Conservation (phyloP, 257 asterid species). For the Eucommia ulmoides region DNA sequence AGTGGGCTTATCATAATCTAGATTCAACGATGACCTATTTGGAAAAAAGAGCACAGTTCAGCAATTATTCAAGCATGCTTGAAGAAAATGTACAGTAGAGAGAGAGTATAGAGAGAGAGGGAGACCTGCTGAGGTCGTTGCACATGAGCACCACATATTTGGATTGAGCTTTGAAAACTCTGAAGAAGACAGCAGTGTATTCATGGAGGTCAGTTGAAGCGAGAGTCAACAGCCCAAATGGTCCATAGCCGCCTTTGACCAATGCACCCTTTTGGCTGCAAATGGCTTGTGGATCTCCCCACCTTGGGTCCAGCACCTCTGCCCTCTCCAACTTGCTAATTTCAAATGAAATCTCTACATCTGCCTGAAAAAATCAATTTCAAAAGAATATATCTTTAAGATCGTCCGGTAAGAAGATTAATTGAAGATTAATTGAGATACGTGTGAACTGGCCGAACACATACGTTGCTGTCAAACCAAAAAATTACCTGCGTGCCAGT, state of each 20-base stretch:
- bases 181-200: conserved; percentile 26
- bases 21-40: conserved; percentile 21
- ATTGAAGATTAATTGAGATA: too few species aligned
- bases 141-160: conserved; percentile 27
- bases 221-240: conserved; percentile 25
- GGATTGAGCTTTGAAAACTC: conserved; percentile 16
- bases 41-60: too few species aligned
- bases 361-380: conserved; percentile 21
- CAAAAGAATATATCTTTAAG: too few species aligned
- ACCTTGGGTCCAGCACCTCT: conserved; percentile 13
- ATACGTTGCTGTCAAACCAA: too few species aligned
- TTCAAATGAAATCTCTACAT: conserved; percentile 15
- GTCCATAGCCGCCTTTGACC: conserved; percentile 14
- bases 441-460: too few species aligned
- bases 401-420: too few species aligned
- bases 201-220: conserved; percentile 19
- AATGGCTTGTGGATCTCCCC: conserved; percentile 20
- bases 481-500: conserved; percentile 19
- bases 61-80: background rate
- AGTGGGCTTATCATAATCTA: conserved; percentile 20
- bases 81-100: background rate
- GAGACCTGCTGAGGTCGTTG: conserved; percentile 30
- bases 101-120: background rate
- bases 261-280: conserved; percentile 26
- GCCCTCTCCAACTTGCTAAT: conserved; percentile 10